phyloP scores from a whole-genome alignment of 2,329 filamentous ascomycete genomes.

The Fusarium sp. region DNA sequence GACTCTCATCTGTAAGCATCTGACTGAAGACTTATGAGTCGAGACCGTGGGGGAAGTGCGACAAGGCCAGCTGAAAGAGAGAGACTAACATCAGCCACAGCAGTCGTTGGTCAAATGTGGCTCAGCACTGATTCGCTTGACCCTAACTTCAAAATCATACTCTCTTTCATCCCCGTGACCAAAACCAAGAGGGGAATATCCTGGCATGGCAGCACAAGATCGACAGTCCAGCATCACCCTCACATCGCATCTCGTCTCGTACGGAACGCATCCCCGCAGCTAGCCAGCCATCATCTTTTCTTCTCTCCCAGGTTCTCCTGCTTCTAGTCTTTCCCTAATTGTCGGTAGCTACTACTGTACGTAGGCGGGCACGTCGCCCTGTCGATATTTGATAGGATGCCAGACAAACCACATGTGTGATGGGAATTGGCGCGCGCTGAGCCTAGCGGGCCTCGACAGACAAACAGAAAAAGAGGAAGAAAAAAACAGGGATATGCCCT shows the following conservation, averaged over 20 bases:
- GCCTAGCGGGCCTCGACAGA: conserved; percentile 16
- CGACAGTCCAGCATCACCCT: conserved; percentile 17
- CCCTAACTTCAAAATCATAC: conserved; percentile 4
- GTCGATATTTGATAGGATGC: conserved; percentile 45
- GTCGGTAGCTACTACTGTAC: conserved; percentile 10
- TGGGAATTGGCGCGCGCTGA: conserved; percentile 32
- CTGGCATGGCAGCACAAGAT: conserved; percentile 27
- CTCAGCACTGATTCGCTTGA: conserved; percentile 17
- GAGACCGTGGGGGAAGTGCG: conserved; percentile 12
- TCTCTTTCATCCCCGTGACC: conserved; percentile 6
- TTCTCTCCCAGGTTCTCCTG: conserved; percentile 23
- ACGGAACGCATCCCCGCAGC: conserved; percentile 10
- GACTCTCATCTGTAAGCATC: background rate
- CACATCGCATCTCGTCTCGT: conserved; percentile 8
- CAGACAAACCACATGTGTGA: conserved; percentile 46
- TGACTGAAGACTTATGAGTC: background rate
- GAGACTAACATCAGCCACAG: conserved; percentile 13
- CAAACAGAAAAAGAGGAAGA: background rate
- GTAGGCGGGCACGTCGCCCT: conserved; percentile 29
- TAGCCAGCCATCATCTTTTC: conserved; percentile 31
- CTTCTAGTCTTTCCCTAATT: conserved; percentile 2
- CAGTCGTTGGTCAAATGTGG: conserved; percentile 20
- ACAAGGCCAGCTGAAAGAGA: conserved; percentile 40
- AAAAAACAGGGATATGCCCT: conserved; percentile 34
- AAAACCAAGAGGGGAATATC: conserved; percentile 24